Evolutionary conservation across 371 early-diverging fungal genomes (phyloP).

Genomic region (Coemansia sp.): DNA sequence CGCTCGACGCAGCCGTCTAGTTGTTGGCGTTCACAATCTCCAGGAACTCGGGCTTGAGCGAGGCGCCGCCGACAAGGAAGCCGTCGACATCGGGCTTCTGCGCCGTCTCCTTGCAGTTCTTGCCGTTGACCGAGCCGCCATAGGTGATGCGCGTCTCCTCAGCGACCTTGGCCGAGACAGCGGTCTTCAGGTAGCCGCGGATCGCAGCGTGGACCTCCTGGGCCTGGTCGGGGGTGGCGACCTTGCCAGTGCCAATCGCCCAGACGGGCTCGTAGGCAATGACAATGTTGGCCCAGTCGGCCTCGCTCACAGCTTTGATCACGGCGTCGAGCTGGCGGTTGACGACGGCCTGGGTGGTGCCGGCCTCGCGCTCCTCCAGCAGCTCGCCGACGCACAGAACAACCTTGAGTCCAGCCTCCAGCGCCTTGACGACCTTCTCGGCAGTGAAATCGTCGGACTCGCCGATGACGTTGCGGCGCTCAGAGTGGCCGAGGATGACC

Average conservation of each 20-base stretch:
- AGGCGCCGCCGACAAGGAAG: constrained; percentile 99
- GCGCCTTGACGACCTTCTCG: constrained; percentile 85
- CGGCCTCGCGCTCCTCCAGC: constrained; percentile 88
- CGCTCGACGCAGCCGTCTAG: constrained; percentile 1
- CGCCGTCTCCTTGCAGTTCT: constrained; percentile 73
- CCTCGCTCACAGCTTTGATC: constrained; percentile 58
- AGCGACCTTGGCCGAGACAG: constrained; percentile 81
- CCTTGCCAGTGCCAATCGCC: constrained; percentile 99
- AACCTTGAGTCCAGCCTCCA: constrained; percentile 86
- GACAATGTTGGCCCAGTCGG: constrained; percentile 90
- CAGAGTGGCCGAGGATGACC: constrained; percentile 99
- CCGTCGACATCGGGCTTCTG: constrained; percentile 93
- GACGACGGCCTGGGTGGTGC: constrained; percentile 83
- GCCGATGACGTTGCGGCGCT: constrained; percentile 90
- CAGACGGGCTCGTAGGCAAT: constrained; percentile 99
- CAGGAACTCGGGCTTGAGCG: constrained; percentile 85
- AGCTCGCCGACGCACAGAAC: constrained; percentile 98
- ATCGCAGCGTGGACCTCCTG: constrained; percentile 94
- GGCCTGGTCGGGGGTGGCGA: constrained; percentile 96
- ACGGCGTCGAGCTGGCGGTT: constrained; percentile 88
- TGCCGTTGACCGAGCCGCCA: constrained; percentile 95
- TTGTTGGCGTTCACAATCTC: constrained; percentile 65
- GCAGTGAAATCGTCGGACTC: constrained; percentile 91
- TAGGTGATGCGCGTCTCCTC: constrained; percentile 93
- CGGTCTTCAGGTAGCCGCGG: constrained; percentile 81